These are phyloP conservation scores for Beauveria bassiana DNA, from an alignment of 2,329 filamentous ascomycete species.

Conservation along the genomic window DNA sequence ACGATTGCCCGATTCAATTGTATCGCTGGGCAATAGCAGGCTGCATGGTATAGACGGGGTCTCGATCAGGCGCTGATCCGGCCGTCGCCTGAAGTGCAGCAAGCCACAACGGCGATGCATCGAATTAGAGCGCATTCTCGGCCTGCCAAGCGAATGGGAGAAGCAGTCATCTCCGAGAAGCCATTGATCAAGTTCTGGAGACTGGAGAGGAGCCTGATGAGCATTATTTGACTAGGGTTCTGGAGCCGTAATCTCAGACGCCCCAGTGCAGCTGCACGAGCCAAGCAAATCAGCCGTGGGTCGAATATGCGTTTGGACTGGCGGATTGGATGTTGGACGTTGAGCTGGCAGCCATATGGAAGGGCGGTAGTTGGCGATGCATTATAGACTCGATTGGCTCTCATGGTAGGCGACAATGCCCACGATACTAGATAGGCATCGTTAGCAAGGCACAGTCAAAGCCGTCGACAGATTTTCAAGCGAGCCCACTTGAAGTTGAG, in stretches of 20 bases:
- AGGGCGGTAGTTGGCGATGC: background rate
- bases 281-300: background rate
- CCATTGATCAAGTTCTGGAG: background rate
- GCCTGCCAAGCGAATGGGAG: background rate
- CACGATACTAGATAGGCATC: too few species aligned
- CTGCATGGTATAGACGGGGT: background rate
- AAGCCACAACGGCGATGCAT: slow-evolving; percentile 7
- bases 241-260: slow-evolving; percentile 1
- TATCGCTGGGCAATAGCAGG: background rate
- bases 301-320: background rate
- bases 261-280: slow-evolving; percentile 1
- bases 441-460: background rate
- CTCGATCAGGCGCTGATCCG: background rate
- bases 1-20: background rate
- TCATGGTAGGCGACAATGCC: too few species aligned
- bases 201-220: background rate
- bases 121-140: background rate
- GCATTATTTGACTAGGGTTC: background rate
- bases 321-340: background rate
- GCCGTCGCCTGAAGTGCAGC: background rate
- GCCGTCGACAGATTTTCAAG: background rate
- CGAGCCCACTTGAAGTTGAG: background rate
- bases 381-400: too few species aligned
- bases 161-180: background rate
- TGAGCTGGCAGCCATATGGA: background rate